These are phyloP conservation scores for Tausonia pullulans DNA, from an alignment of 1,284 basidiomycete species.

Conservation along the genomic window DNA sequence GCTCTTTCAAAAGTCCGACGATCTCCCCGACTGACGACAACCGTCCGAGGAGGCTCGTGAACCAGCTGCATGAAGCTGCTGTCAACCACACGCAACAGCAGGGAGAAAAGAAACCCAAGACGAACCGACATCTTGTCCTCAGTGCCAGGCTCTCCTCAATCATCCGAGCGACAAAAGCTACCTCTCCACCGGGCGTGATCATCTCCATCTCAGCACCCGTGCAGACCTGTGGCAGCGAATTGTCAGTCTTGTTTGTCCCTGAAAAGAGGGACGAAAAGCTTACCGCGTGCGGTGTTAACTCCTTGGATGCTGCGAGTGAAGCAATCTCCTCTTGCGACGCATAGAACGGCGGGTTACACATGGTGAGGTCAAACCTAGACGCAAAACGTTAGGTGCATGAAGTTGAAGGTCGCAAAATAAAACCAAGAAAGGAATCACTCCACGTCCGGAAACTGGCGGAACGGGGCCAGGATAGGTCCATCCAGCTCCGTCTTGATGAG, in stretches of 20 bases:
- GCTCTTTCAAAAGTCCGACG: constrained; percentile 45
- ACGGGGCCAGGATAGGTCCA: constrained; percentile 44
- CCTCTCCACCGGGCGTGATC: constrained; percentile 77
- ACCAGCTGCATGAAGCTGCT: constrained; percentile 53
- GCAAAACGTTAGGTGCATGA: too few relatives aligned
- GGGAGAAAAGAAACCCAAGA: constrained; percentile 17
- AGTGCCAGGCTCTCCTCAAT: constrained; percentile 55
- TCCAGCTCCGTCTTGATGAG: constrained; percentile 37
- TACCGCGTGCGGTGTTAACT: constrained; percentile 52
- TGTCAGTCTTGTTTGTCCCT: background rate
- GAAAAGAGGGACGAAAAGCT: constrained; percentile 1
- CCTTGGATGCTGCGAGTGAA: constrained; percentile 51
- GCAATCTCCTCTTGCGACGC: constrained; percentile 54
- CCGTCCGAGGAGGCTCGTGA: constrained; percentile 82
- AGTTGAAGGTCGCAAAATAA: too few relatives aligned
- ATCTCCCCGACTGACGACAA: constrained; percentile 57
- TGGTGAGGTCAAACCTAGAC: constrained; percentile 53
- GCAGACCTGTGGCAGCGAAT: constrained; percentile 45
- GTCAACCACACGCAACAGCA: background rate
- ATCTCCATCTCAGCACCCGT: constrained; percentile 76
- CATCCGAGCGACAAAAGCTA: constrained; percentile 63
- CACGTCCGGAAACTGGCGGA: constrained; percentile 22
- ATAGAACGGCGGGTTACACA: constrained; percentile 97
- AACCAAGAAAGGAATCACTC: too few relatives aligned
- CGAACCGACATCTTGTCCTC: constrained; percentile 44